These are phyloP conservation scores for Pseudocercospora crystallina DNA, from an alignment of 2,329 filamentous ascomycete species.

Conservation along the genomic window DNA sequence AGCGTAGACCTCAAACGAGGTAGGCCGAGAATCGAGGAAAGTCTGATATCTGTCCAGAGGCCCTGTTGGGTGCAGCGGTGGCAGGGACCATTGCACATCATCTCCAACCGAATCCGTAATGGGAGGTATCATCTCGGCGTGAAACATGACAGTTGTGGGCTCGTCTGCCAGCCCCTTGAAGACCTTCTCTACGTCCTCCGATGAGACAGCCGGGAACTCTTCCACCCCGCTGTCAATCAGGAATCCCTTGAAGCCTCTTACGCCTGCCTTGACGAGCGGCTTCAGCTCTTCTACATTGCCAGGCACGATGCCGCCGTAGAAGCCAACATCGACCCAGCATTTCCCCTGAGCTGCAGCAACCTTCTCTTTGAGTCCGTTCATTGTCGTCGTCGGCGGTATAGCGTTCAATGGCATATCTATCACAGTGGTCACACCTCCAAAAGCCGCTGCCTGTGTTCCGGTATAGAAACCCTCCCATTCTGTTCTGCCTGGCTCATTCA, in stretches of 20 bases:
- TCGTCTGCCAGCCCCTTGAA: constrained; percentile 78
- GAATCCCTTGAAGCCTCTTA: constrained; percentile 96
- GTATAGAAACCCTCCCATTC: constrained; percentile 99
- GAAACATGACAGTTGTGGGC: constrained; percentile 95
- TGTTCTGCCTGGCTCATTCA: constrained; percentile 93
- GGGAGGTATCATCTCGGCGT: constrained; percentile 96
- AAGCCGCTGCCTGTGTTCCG: constrained; percentile 88
- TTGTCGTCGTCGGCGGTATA: constrained; percentile 91
- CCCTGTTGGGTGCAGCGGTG: constrained; percentile 69
- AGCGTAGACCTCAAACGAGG: constrained; percentile 86
- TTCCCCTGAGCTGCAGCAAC: constrained; percentile 77
- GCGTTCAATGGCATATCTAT: constrained; percentile 98
- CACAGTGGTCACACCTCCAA: constrained; percentile 93
- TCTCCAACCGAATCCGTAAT: constrained; percentile 77
- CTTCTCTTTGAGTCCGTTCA: constrained; percentile 80
- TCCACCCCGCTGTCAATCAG: constrained; percentile 95
- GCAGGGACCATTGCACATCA: constrained; percentile 64
- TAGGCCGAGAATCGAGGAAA: constrained; percentile 86
- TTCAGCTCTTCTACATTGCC: constrained; percentile 80
- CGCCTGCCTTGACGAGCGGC: constrained; percentile 77
- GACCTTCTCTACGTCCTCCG: constrained; percentile 73
- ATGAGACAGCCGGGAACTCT: constrained; percentile 89
- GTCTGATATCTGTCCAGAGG: constrained; percentile 78
- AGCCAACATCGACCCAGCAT: constrained; percentile 98
- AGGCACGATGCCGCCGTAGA: constrained; percentile 92